phyloP scores from a whole-genome alignment of 805 yeast genomes.

The Barnettozyma siamensis region DNA sequence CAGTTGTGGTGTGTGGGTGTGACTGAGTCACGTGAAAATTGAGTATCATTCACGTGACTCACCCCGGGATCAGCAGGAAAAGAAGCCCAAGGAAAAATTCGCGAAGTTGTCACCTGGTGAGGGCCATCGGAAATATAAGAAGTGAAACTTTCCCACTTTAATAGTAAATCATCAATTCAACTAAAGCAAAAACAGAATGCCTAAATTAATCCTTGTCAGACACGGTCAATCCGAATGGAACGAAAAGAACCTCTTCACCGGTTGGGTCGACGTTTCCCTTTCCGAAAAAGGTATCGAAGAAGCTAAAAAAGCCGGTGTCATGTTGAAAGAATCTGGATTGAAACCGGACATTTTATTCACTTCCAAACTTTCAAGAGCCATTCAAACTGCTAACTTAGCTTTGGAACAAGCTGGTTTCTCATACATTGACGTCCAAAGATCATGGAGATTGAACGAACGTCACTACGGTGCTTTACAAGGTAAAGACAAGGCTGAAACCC shows the following conservation, averaged over 20 bases:
- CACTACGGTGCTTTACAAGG: constrained; percentile 99
- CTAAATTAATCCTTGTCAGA: constrained; percentile 85
- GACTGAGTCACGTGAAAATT: too few species aligned
- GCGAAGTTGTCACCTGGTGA: too few species aligned
- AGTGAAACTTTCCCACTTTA: too few species aligned
- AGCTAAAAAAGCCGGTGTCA: constrained; percentile 90
- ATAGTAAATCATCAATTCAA: too few species aligned
- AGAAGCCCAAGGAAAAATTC: too few species aligned
- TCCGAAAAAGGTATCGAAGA: constrained; percentile 82
- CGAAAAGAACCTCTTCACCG: constrained; percentile 96
- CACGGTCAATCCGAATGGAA: constrained; percentile 99
- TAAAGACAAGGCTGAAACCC: constrained; percentile 92
- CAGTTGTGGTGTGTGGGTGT: too few species aligned
- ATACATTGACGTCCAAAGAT: constrained; percentile 87
- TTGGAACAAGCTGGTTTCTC: constrained; percentile 82
- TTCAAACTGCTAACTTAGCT: constrained; percentile 95
- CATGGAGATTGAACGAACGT: constrained; percentile 98
- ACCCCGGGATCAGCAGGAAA: too few species aligned
- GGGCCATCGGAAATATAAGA: too few species aligned
- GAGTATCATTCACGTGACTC: too few species aligned
- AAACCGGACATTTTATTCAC: constrained; percentile 88
- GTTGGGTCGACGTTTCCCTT: constrained; percentile 95
- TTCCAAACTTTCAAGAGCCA: constrained; percentile 88
- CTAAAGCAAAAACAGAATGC: constrained; percentile 21
- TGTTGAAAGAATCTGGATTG: constrained; percentile 80